Evolutionary conservation across 2,329 filamentous ascomycete genomes (phyloP).

Genomic region (Neonectria coccinea): DNA sequence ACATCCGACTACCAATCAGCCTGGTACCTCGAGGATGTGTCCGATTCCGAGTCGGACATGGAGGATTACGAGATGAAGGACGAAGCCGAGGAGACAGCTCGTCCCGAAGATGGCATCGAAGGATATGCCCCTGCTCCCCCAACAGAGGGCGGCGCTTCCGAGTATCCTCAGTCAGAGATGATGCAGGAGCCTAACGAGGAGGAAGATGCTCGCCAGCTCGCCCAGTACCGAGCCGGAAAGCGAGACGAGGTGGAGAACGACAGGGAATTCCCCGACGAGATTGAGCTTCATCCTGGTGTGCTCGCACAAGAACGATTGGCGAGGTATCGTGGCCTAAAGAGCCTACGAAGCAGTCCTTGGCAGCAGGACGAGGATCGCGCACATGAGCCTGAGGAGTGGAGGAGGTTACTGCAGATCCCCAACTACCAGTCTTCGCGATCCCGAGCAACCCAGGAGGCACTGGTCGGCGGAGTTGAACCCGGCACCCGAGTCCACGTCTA

Average conservation of each 20-base stretch:
- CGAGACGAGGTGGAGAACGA: constrained; percentile 88
- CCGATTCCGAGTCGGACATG: constrained; percentile 86
- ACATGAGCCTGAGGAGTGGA: constrained; percentile 91
- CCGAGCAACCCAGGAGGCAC: constrained; percentile 80
- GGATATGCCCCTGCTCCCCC: constrained; percentile 73
- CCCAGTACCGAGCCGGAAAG: constrained; percentile 82
- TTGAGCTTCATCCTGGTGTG: constrained; percentile 90
- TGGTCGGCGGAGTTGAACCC: constrained; percentile 86
- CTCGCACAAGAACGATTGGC: constrained; percentile 86
- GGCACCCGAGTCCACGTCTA: constrained; percentile 87
- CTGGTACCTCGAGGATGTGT: constrained; percentile 88
- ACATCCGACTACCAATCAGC: constrained; percentile 95
- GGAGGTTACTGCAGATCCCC: constrained; percentile 84
- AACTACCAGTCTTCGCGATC: constrained; percentile 90
- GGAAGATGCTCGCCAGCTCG: constrained; percentile 79
- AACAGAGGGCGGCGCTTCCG: constrained; percentile 84
- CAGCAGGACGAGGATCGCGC: constrained; percentile 87
- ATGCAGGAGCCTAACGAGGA: constrained; percentile 90
- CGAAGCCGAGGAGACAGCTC: constrained; percentile 64
- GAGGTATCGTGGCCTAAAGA: constrained; percentile 92
- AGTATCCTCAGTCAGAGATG: constrained; percentile 94
- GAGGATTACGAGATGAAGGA: constrained; percentile 74
- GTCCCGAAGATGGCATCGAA: constrained; percentile 87
- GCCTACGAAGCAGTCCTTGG: constrained; percentile 87
- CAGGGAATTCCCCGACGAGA: constrained; percentile 95